These are phyloP conservation scores for Fraxinus cuspidata DNA, from an alignment of 257 asterid species.

Conservation along the genomic window DNA sequence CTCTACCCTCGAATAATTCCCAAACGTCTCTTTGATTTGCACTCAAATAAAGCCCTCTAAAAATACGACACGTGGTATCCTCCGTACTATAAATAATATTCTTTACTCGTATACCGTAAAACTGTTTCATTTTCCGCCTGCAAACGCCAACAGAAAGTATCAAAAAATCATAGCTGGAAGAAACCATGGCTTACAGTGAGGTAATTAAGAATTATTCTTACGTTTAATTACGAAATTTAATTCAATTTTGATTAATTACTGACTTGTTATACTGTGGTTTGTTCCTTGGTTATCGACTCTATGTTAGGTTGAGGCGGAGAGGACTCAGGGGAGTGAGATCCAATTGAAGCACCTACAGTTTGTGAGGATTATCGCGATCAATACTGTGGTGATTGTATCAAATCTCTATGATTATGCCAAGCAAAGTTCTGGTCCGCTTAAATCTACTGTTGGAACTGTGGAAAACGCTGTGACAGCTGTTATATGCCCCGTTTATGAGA, in stretches of 20 bases:
- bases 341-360: constrained; percentile 60
- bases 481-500: constrained; percentile 50
- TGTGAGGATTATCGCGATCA: constrained; percentile 37
- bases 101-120: background rate
- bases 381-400: constrained; percentile 36
- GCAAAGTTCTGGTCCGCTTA: constrained; percentile 53
- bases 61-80: background rate
- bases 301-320: constrained; percentile 47
- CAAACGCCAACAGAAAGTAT: background rate
- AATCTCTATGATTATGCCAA: constrained; percentile 52
- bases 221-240: background rate
- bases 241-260: background rate
- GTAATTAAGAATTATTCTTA: background rate
- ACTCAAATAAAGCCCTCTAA: background rate
- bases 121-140: background rate
- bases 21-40: background rate
- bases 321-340: constrained; percentile 29
- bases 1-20: background rate
- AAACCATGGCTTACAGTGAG: background rate
- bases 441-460: constrained; percentile 45
- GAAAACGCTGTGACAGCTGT: constrained; percentile 53
- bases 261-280: background rate
- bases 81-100: too few species aligned
- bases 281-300: background rate
- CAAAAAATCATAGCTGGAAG: background rate